Base-by-base conservation (phyloP, 176 grass and related monocot species). In the Echinochloa phyllopogon region DNA sequence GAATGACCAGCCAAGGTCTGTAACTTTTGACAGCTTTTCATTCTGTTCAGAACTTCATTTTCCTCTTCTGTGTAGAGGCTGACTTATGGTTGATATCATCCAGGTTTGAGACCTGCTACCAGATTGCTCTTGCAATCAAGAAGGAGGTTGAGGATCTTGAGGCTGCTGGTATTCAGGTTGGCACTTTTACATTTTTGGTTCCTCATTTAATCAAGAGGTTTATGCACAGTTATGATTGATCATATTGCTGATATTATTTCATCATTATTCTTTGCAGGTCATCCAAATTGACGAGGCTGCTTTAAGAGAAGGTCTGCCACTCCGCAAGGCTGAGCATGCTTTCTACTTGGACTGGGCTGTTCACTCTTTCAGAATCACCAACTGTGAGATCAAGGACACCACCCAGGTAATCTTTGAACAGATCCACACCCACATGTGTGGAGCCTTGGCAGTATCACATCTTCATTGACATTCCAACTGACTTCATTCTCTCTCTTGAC, bases 271-370 rank as follows among this genome's bases (percentile, higher is more conserved):
- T 50, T 86, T 83, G 6, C 84, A 97, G 94, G 94, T 97, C 48
- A 97, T 97, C 79, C 94, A 97, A 92, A 97, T 97, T 20, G 94
- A 97, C 11, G 94, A 97, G 86, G 94, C 94, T 69, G 94, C 94
- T 74, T 81, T 97, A 41, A 92, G 94, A 85, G 94, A 97, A 83
- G 94, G 94, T 50, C 82, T 94, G 88, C 94, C 94, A 60, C 94
- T 97, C 80, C 94, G 90, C 83, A 97, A 97, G 86, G 84, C 94
- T 3, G 94, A 97, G 86, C 94, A 97, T 0, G 92, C 88, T 40
- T 97, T 97, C 90, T 97, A 97, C 81, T 77, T 97, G 77, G 92
- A 97, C 64, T 97, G 94, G 94, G 94, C 92, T 3, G 94, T 97
- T 21, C 94, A 97, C 67, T 97, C 94, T 41, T 97, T 97, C 90